Base-by-base conservation (phyloP, 208 protist species). In the Trypanosoma avium region DNA sequence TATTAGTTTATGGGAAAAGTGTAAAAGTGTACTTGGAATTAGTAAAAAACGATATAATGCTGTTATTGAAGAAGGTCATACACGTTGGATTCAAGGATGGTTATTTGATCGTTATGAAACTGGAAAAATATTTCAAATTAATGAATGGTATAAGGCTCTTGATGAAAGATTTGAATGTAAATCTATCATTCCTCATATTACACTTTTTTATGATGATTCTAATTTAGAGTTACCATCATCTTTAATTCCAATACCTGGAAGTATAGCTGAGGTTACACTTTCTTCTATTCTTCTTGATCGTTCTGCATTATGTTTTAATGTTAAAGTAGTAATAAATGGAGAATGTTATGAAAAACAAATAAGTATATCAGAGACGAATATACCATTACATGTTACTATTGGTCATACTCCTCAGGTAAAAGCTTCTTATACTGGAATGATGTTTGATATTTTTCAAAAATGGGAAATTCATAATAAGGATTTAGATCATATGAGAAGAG, bases 61-160 rank as follows among this genome's bases (percentile, higher is more conserved):
- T 6, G 35, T 29, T 17, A 17, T 88, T 5, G 61, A 73, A 3
- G 60, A 67, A 12, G 90, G 90, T 0, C 90, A 95, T 60, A 45
- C 63, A 36, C 73, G 68, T 50, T 95, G 90, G 90, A 61, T 95
- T 48, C 69, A 53, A 8, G 87, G 87, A 4, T 95, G 86, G 86
- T 71, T 92, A 0, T 61, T 90, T 47, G 69, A 73, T 45, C 73
- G 79, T 0, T 33, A 61, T 38, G 66, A 70, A 3, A 57, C n/a
- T 17, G 30, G 30, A 0, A 12, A 29, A n/a, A 19, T 53, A 10
- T 24, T 58, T 24, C n/a, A 56, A 26, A 36, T 19, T 47, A 60
- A 21, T n/a, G 60, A 32, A 12, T 67, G 82, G 38, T 26, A 26
- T 9, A 36, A 9, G 7, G 79, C 84, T 13, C 52, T 95, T 54